Conservation (phyloP, 2,329 filamentous ascomycete species). For the Juglanconis oblonga region DNA sequence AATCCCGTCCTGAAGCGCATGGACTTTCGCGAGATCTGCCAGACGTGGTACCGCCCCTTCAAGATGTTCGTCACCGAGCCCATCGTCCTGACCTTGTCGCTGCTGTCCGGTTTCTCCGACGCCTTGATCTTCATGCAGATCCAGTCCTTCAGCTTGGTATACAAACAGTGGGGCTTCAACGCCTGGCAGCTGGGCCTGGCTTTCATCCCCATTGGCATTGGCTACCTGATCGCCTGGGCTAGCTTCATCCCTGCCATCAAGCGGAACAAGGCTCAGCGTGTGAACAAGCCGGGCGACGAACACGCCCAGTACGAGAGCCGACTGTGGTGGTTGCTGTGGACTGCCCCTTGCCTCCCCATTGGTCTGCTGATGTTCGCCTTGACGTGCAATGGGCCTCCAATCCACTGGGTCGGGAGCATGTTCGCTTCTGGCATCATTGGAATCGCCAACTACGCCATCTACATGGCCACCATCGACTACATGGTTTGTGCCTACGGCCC, state of each 20-base stretch:
- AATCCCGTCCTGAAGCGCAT: conserved; percentile 58
- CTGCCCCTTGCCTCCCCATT: conserved; percentile 58
- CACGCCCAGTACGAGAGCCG: conserved; percentile 67
- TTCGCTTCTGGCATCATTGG: conserved; percentile 65
- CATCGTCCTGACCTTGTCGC: conserved; percentile 67
- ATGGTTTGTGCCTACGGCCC: conserved; percentile 73
- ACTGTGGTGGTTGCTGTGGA: conserved; percentile 63
- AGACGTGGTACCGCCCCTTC: conserved; percentile 63
- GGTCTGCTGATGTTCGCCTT: conserved; percentile 70
- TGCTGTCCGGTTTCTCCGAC: conserved; percentile 70
- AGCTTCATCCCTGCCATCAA: conserved; percentile 57
- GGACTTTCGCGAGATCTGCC: conserved; percentile 52
- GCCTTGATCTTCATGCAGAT: conserved; percentile 78
- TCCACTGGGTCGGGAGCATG: conserved; percentile 68
- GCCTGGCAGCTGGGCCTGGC: conserved; percentile 55
- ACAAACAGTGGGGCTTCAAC: conserved; percentile 63
- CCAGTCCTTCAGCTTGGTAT: conserved; percentile 67
- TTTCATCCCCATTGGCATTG: conserved; percentile 65
- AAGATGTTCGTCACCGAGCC: conserved; percentile 73
- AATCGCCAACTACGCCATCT: conserved; percentile 66
- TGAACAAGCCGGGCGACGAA: conserved; percentile 50
- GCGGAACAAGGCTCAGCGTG: conserved; percentile 49
- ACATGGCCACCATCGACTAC: conserved; percentile 75
- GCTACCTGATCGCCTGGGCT: conserved; percentile 62
- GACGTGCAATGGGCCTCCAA: conserved; percentile 59